Evolutionary conservation across 2,329 filamentous ascomycete species (phyloP), one percentile per base, ranked within the genome.

Genomic region (Meredithiella fracta): DNA sequence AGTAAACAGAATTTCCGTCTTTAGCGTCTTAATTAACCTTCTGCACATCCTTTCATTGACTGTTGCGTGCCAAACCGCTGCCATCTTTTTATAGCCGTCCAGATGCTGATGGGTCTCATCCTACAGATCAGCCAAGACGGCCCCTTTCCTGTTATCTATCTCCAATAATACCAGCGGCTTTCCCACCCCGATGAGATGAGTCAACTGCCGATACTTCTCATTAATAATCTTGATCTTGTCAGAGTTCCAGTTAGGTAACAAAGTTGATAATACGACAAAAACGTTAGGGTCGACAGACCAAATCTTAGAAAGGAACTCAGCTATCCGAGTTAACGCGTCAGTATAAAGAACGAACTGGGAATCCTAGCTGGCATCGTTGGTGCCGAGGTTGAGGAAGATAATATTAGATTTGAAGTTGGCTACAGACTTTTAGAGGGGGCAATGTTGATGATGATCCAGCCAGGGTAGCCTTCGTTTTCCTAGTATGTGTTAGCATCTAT

Each of bases 71-170:
- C 68, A 72, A 6, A 69, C 58, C 20, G 62, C 61, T 31, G 69
- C 70, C 69, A 73, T 72, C 63, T 71, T 70, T 47, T 62, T 58
- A 58, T 72, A 72, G 3, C 70, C 70, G 0, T 14, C 61, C 31
- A 70, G 67, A 20, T 64, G 62, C 0, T 70, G 71, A 54, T 72
- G 71, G 1, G 66, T 71, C 8, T 61, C 64, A 57, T 73, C 70
- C 0, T 61, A 63, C 49, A 72, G 60, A 47, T 72, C 69, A 4
- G 47, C 53, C 44, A 49, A 44, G 2, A 15, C 23, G 11, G 54
- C 8, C 6, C 49, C 42, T 3, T 54, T 23, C 17, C 59, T 22
- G 8, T 2, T 3, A 44, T 23, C n/a, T 29, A 62, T 59, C 52
- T 60, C 51, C 6, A 57, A 61, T n/a, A 59, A 31, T 8, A 62